These are phyloP conservation scores for Ophiostoma australiae DNA, from an alignment of 2,329 filamentous ascomycete species.

Conservation along the genomic window DNA sequence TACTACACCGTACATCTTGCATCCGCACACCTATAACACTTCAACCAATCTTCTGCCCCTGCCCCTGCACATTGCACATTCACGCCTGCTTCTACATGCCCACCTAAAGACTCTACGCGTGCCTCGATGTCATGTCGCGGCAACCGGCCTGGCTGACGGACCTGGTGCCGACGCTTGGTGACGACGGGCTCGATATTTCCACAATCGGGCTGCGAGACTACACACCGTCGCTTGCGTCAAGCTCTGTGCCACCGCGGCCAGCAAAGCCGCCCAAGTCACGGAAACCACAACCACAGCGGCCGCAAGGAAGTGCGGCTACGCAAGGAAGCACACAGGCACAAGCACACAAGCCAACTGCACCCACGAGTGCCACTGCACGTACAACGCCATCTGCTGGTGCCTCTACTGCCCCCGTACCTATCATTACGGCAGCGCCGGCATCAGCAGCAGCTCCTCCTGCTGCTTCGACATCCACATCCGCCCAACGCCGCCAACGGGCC, in stretches of 20 bases:
- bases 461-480: not conserved
- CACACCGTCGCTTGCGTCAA: not conserved
- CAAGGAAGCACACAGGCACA: not conserved
- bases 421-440: not conserved
- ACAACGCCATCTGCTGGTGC: not conserved
- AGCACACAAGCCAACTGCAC: not conserved
- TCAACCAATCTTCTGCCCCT: not conserved
- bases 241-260: conserved; percentile 10
- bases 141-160: conserved; percentile 17
- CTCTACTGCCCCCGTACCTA: not conserved
- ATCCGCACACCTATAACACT: not conserved
- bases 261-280: not conserved
- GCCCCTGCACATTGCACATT: not conserved
- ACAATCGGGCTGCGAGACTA: not conserved
- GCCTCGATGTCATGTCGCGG: conserved; percentile 22
- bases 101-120: not conserved
- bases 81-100: conserved; percentile 2
- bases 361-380: not conserved
- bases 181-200: conserved; percentile 9
- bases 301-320: conserved; percentile 1
- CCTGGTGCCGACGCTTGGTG: conserved; percentile 7
- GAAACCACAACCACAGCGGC: not conserved
- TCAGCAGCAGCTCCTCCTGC: not conserved
- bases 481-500: not conserved
- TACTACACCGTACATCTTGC: not conserved